Percentiles rank a stretch among this genome's conserved stretches.
Evolutionary conservation across 2,329 filamentous ascomycete genomes (phyloP).

Genomic region (Apiospora koreana): DNA sequence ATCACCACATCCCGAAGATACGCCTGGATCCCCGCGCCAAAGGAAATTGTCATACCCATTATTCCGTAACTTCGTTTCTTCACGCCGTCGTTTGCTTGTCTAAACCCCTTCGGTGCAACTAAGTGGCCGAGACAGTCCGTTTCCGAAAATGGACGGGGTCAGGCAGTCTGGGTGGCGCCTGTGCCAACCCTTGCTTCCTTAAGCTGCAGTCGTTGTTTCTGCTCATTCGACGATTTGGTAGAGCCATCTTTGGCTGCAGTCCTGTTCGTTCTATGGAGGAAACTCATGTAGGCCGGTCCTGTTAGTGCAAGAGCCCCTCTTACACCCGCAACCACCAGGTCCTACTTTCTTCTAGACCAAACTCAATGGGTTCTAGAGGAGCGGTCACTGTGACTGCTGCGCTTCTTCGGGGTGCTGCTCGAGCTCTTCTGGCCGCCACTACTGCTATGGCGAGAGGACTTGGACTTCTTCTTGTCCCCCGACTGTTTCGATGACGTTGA

Average conservation of each 20-base stretch:
- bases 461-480: neutral
- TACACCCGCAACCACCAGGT: neutral
- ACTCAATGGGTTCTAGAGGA: neutral
- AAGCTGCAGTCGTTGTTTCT: neutral
- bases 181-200: neutral
- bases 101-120: neutral
- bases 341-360: neutral
- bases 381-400: constrained; percentile 7
- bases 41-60: neutral
- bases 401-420: constrained; percentile 10
- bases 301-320: neutral
- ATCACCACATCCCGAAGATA: neutral
- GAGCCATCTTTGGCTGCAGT: neutral
- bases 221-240: neutral
- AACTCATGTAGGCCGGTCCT: neutral
- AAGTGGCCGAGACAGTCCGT: neutral
- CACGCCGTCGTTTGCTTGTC: neutral
- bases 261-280: neutral
- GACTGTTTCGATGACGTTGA: neutral
- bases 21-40: neutral
- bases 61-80: neutral
- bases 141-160: neutral
- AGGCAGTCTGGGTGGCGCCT: neutral
- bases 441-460: neutral
- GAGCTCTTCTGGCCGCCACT: constrained; percentile 7